Percentiles rank a stretch among this genome's conserved stretches.
Conservation (phyloP, 768 basidiomycete species). For the Rhodotorula babjevae region DNA sequence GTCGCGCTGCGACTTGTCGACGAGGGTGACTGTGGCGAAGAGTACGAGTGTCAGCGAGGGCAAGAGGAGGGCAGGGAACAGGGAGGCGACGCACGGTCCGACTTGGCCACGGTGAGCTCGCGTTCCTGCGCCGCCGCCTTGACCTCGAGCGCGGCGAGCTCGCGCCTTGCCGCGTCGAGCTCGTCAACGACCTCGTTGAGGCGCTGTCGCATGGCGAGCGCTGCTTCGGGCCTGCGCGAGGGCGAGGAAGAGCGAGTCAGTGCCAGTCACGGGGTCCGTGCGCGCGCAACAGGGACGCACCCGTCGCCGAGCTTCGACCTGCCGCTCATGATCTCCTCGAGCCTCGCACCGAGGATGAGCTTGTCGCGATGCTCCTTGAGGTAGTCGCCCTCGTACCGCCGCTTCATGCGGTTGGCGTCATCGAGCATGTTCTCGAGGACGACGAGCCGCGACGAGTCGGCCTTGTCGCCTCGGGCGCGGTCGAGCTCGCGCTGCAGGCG, state of each 20-base stretch:
- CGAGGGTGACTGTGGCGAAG: slow-evolving; percentile 68
- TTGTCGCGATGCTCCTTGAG: slow-evolving; percentile 76
- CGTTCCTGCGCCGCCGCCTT: slow-evolving; percentile 59
- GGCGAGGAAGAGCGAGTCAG: background rate
- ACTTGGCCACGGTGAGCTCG: slow-evolving; percentile 76
- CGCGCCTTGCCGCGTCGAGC: slow-evolving; percentile 64
- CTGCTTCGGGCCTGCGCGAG: slow-evolving; percentile 66
- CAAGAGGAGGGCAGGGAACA: background rate
- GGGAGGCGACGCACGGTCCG: slow-evolving; percentile 59
- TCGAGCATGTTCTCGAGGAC: slow-evolving; percentile 88
- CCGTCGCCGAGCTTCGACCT: slow-evolving; percentile 69
- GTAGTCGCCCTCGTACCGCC: slow-evolving; percentile 81
- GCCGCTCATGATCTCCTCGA: slow-evolving; percentile 87
- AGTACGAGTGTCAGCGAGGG: background rate
- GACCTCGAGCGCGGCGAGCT: slow-evolving; percentile 67
- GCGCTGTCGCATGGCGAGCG: slow-evolving; percentile 78
- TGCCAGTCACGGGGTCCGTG: background rate
- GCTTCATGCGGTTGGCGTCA: slow-evolving; percentile 85
- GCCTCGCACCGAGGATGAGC: slow-evolving; percentile 67
- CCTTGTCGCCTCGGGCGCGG: slow-evolving; percentile 66
- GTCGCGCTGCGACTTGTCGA: slow-evolving; percentile 89
- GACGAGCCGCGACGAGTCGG: slow-evolving; percentile 66
- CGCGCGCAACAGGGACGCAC: slow-evolving; percentile 50
- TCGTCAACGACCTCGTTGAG: slow-evolving; percentile 82
- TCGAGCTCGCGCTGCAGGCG: slow-evolving; percentile 76